These are phyloP conservation scores for Populus hybrid DNA, from an alignment of 441 rosid genomes.

Conservation along the genomic window DNA sequence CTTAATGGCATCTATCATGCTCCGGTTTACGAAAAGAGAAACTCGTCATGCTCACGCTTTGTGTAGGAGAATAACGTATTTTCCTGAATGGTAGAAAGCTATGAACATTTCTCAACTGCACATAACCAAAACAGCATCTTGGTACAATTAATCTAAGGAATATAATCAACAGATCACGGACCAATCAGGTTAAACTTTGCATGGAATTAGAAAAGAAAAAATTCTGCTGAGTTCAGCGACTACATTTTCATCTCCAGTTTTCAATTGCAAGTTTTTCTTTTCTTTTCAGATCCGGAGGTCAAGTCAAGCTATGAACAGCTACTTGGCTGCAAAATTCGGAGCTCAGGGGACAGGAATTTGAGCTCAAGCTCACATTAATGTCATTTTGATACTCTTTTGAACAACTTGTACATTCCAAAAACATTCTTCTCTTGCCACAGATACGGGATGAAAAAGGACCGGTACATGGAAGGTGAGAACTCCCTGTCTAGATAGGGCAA, in stretches of 20 bases:
- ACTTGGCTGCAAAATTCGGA: slow-evolving; percentile 2
- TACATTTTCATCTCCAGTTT: not conserved
- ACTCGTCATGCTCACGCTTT: too few relatives aligned
- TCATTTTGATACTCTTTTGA: slow-evolving; percentile 38
- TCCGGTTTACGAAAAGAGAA: too few relatives aligned
- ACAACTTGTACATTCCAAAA: slow-evolving; percentile 79
- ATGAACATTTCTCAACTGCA: not conserved
- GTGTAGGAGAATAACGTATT: too few relatives aligned
- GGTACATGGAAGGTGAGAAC: slow-evolving; percentile 76
- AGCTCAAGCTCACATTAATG: not conserved
- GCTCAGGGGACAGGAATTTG: not conserved
- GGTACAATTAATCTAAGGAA: not conserved
- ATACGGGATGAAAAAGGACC: slow-evolving; percentile 91
- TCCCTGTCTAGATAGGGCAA: slow-evolving; percentile 86
- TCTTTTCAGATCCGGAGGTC: not conserved
- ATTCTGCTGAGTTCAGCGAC: too few relatives aligned
- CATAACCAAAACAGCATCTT: not conserved
- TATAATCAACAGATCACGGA: not conserved
- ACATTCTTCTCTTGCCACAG: slow-evolving; percentile 84
- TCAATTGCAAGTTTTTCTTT: not conserved
- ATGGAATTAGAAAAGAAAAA: not conserved
- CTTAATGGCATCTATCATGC: not conserved
- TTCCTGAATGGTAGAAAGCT: not conserved
- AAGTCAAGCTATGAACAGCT: not conserved
- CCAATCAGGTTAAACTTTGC: not conserved